Evolutionary conservation across 345 rosid species (phyloP), one percentile per base, ranked within the genome.

Genomic region (Eucalyptus viminalis): DNA sequence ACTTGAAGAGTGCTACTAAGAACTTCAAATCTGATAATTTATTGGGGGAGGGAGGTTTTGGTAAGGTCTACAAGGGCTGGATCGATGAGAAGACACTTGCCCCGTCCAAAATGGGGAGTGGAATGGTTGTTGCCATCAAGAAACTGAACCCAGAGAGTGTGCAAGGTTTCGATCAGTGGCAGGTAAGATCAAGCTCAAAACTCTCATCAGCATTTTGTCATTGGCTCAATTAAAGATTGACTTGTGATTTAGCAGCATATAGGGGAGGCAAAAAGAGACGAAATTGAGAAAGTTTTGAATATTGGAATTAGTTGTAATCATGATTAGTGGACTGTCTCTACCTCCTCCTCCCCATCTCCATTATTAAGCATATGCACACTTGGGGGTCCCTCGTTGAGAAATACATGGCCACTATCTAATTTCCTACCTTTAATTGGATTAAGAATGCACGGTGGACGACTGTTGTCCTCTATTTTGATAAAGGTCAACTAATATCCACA

Each of bases 21-120:
- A 95, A 93, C 88, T 97, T 97, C 89, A 93, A 87, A 87, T 22
- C 95, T 69, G 97, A 97, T 53, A 87, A 95, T 88, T 85, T 95
- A 90, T 89, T 97, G 93, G 99, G 98, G 7, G 94, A 96, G 90
- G 99, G 99, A 49, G 97, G 97, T 22, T 97, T 96, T 25, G 99
- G 99, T 4, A 94, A 89, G 86, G 99, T 97, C 80, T 97, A 90
- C 91, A 96, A 94, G 93, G 99, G 99, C 5, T 97, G 97, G 97
- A 69, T 97, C 17, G 95, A 97, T 89, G 95, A 91, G 47, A 95
- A 87, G 92, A 94, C 94, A 86, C 90, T 93, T 6, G 89, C 93
- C 34, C 98, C 99, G 31, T 93, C 97, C 19, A 95, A 92, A 86
- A 22, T 83, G 72, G 97, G 96, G 54, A 86, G 14, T 49, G 99